These are phyloP conservation scores for Saccharomyces hybrid DNA, from an alignment of 1,139 yeast species.

Conservation along the genomic window DNA sequence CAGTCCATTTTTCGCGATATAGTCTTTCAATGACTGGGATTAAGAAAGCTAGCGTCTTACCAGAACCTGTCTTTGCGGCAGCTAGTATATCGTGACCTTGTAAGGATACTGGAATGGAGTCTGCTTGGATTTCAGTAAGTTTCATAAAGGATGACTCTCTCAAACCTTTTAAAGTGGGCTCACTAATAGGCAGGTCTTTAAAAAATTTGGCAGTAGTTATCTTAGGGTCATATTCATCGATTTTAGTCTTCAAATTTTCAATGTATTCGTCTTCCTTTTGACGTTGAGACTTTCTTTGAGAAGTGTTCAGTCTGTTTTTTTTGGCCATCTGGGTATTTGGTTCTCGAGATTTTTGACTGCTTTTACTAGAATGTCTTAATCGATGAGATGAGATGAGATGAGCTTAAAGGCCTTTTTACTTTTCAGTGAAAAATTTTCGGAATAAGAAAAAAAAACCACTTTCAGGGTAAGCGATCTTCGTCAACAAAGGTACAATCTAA, in stretches of 20 bases:
- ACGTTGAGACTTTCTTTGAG: conserved; percentile 37
- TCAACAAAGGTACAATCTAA: too few relatives aligned
- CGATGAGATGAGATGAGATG: conserved; percentile 20
- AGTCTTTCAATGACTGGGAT: conserved; percentile 76
- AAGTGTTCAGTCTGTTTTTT: conserved; percentile 34
- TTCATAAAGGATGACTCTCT: conserved; percentile 63
- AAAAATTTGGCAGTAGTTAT: conserved; percentile 37
- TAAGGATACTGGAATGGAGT: conserved; percentile 68
- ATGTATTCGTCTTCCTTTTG: conserved; percentile 42
- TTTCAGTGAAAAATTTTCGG: neutral
- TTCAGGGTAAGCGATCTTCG: too few relatives aligned
- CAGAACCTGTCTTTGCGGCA: conserved; percentile 95
- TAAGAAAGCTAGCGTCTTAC: conserved; percentile 87
- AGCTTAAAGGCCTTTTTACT: conserved; percentile 14
- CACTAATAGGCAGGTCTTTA: conserved; percentile 68
- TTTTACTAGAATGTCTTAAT: neutral
- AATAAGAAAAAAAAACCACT: neutral
- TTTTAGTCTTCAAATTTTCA: conserved; percentile 39
- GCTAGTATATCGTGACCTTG: conserved; percentile 82
- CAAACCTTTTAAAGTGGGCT: conserved; percentile 61
- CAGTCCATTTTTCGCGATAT: conserved; percentile 72
- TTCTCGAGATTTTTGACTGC: neutral
- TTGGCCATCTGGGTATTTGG: conserved; percentile 35
- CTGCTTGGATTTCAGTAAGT: conserved; percentile 80
- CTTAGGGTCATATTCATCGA: conserved; percentile 45